Evolutionary conservation across 1,284 basidiomycete species (phyloP).

Genomic region (Acaromyces ingoldii): DNA sequence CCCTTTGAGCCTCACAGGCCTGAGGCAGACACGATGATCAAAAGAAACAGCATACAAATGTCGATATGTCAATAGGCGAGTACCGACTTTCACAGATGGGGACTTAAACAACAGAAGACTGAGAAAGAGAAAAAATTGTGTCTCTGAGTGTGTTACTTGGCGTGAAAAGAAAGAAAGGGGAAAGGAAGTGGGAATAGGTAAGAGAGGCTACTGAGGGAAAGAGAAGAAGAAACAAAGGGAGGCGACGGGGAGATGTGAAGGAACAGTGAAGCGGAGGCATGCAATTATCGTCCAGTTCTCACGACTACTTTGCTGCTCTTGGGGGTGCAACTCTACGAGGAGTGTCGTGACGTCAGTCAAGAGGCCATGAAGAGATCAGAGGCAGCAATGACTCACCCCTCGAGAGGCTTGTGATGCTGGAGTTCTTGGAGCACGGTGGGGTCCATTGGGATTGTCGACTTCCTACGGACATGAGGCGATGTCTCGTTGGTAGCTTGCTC

Average conservation of each 20-base stretch:
- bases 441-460: conserved; percentile 53
- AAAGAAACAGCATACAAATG: too few species aligned
- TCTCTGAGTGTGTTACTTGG: too few species aligned
- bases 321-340: too few species aligned
- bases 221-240: neutral
- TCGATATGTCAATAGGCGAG: too few species aligned
- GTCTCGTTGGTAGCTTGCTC: neutral
- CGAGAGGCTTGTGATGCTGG: conserved; percentile 44
- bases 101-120: too few species aligned
- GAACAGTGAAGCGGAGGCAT: neutral
- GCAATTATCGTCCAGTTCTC: neutral
- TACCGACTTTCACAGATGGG: too few species aligned
- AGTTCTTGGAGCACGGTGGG: conserved; percentile 51
- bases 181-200: neutral
- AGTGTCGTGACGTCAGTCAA: too few species aligned
- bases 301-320: too few species aligned
- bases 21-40: too few species aligned
- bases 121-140: too few species aligned
- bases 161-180: neutral
- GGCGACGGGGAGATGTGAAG: neutral
- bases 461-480: conserved; percentile 41
- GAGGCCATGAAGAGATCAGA: too few species aligned
- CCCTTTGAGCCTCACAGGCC: too few species aligned
- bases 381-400: neutral
- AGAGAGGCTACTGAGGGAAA: neutral